phyloP scores from a whole-genome alignment of 148 eudicot species.

The Limonium bicolor region DNA sequence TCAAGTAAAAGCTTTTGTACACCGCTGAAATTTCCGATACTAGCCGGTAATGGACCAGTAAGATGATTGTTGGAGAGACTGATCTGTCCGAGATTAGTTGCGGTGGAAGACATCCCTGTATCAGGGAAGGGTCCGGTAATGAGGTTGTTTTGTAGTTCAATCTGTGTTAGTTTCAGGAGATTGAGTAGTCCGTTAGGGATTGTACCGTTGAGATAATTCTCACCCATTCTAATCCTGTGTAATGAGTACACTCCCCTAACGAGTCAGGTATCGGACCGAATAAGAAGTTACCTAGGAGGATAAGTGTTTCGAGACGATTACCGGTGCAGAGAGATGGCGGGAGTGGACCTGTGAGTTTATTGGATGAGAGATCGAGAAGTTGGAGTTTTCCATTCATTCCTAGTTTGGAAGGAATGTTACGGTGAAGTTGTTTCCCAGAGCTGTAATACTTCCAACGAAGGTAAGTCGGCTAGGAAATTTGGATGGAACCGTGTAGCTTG shows the following conservation, averaged over 20 bases:
- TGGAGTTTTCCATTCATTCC: constrained; percentile 48
- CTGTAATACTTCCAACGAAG: constrained; percentile 64
- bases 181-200: constrained; percentile 70
- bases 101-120: constrained; percentile 16
- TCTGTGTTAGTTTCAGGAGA: constrained; percentile 58
- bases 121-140: constrained; percentile 66
- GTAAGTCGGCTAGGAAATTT: constrained; percentile 62
- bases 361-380: constrained; percentile 69
- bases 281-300: constrained; percentile 59
- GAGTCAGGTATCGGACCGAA: constrained; percentile 75
- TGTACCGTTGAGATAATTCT: constrained; percentile 77
- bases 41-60: constrained; percentile 27
- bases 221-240: constrained; percentile 71
- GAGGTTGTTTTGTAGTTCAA: constrained; percentile 76
- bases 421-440: constrained; percentile 94
- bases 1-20: constrained; percentile 47
- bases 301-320: constrained; percentile 40
- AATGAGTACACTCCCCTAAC: constrained; percentile 54
- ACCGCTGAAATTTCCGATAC: constrained; percentile 32
- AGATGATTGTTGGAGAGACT: constrained; percentile 42
- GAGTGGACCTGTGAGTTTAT: constrained; percentile 62
- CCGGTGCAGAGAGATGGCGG: constrained; percentile 59
- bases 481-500: constrained; percentile 89
- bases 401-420: constrained; percentile 46
- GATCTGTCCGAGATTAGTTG: constrained; percentile 29